Evolutionary conservation across 768 basidiomycete genomes (phyloP), one percentile per base, ranked within the genome.

Genomic region (Lactarius hatsudake): DNA sequence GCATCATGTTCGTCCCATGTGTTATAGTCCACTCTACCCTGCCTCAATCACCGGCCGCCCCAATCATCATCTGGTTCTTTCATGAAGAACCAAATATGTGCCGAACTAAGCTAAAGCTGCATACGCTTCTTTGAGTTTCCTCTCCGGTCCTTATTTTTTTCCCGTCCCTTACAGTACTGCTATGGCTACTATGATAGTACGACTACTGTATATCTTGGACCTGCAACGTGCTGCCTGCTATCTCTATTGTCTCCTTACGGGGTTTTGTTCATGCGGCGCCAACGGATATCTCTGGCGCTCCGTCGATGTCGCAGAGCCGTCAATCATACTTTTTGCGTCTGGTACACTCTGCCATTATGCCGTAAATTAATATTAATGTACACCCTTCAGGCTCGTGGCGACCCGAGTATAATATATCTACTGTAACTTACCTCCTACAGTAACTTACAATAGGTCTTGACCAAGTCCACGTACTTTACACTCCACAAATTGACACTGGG

Each of bases 281-380:
- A 23, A 15, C 28, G 30, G 59, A 38, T 30, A 30, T 60, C 23
- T 59, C 60, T 32, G 23, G 65, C 65, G 65, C 65, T 66, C 60
- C 65, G 65, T 26, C n/a, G 5, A 48, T 26, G 26, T 59, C 63
- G 45, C 45, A n/a, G 23, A n/a, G n/a, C 2, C 43, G 60, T 61
- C 61, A 66, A 55, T 61, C 40, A 61, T 26, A 10, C 59, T 66
- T 61, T 59, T 36, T 28, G 20, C 40, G 38, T 34, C 48, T 32
- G 30, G 28, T 36, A 20, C 40, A 18, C 36, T 65, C 20, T 36
- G 12, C 32, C 9, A 61, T 66, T 34, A 66, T 61, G 65, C 65
- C 64, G 64, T 65, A 59, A 23, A 53, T 10, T 15, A 32, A 6
- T 8, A 53, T 10, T 15, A 32, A 6, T 8, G 53, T 12, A n/a